These are phyloP conservation scores for Barnettozyma californica DNA, from an alignment of 805 yeast genomes.

Conservation along the genomic window DNA sequence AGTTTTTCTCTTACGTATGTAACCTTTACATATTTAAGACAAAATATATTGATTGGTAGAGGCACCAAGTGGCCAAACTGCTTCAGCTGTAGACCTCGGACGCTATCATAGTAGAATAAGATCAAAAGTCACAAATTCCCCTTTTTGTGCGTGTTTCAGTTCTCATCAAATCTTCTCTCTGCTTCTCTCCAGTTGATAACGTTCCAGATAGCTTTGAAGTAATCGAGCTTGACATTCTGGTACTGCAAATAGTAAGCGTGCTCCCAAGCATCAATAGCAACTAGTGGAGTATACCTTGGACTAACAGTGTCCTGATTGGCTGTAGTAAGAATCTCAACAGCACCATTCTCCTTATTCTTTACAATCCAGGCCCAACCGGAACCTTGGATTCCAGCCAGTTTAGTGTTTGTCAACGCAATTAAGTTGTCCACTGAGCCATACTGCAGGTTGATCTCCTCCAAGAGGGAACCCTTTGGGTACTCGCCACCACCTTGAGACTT, in stretches of 20 bases:
- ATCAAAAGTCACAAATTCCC: neutral
- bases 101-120: no score
- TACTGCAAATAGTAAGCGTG: slow-evolving; percentile 93
- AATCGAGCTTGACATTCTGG: slow-evolving; percentile 85
- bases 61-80: no score
- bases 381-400: slow-evolving; percentile 86
- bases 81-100: no score
- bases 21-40: neutral
- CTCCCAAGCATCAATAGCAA: slow-evolving; percentile 95
- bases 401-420: slow-evolving; percentile 54
- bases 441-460: slow-evolving; percentile 51
- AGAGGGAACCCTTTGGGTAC: slow-evolving; percentile 48
- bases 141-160: neutral
- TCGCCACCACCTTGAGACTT: slow-evolving; percentile 69
- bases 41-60: no score
- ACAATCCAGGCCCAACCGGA: slow-evolving; percentile 94
- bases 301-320: slow-evolving; percentile 86
- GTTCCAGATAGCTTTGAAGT: slow-evolving; percentile 91
- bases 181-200: slow-evolving; percentile 93
- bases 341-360: slow-evolving; percentile 68
- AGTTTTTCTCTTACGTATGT: neutral
- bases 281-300: slow-evolving; percentile 54
- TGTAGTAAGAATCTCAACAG: slow-evolving; percentile 73
- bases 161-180: slow-evolving; percentile 50
- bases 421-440: slow-evolving; percentile 73